A percentile compares a stretch with the other conserved stretches of the same genome.
phyloP scores from a whole-genome alignment of 1,284 basidiomycete species.

The Somion occarium region DNA sequence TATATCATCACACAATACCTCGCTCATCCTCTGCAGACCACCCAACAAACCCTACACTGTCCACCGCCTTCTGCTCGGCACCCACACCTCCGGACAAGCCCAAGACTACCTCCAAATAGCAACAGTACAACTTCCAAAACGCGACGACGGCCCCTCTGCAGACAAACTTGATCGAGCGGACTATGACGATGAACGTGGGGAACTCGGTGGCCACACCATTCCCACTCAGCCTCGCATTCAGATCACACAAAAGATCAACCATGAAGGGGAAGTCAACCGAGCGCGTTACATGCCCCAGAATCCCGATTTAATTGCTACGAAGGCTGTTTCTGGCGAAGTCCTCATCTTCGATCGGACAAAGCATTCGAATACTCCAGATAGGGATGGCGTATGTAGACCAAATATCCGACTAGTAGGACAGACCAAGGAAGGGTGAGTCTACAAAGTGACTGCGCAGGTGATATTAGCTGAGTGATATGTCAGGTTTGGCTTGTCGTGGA shows the following conservation, averaged over 20 bases:
- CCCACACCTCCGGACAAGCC: constrained; percentile 94
- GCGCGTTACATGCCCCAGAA: constrained; percentile 99
- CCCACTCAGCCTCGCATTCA: constrained; percentile 79
- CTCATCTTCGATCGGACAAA: constrained; percentile 96
- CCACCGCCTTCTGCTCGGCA: constrained; percentile 93
- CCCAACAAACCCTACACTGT: constrained; percentile 88
- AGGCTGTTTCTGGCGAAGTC: constrained; percentile 87
- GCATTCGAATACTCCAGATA: constrained; percentile 89
- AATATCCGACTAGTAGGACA: constrained; percentile 92
- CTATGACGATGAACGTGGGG: constrained; percentile 93
- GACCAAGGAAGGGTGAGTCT: constrained; percentile 83
- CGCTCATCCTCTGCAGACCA: constrained; percentile 43
- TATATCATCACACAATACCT: constrained; percentile 5
- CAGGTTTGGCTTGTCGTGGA: constrained; percentile 96
- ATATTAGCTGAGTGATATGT: constrained; percentile 1
- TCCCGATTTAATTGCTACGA: constrained; percentile 94
- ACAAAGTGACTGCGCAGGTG: constrained; percentile 4
- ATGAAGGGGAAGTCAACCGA: constrained; percentile 94
- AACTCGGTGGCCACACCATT: constrained; percentile 83
- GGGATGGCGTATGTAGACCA: constrained; percentile 81
- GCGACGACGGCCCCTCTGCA: constrained; percentile 50
- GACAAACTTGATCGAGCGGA: constrained; percentile 75
- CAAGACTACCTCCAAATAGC: constrained; percentile 98
- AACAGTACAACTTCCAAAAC: constrained; percentile 88
- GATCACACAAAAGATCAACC: constrained; percentile 93